These are phyloP conservation scores for Fusarium sp. DNA, from an alignment of 2,329 filamentous ascomycete genomes.

Conservation along the genomic window DNA sequence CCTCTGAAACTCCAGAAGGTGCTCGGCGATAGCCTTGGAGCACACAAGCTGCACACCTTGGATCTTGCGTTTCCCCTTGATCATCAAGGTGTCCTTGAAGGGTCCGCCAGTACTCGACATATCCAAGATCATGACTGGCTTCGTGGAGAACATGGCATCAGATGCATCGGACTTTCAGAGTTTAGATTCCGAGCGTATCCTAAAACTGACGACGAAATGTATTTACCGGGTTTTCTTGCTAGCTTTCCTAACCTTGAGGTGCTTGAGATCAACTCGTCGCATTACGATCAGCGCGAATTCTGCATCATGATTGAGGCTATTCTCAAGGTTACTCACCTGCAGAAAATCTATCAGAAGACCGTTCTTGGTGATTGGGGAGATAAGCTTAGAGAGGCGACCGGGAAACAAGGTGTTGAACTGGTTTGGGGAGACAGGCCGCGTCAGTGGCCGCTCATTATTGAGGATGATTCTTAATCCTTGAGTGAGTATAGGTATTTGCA, in stretches of 20 bases:
- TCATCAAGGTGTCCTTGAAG: constrained; percentile 37
- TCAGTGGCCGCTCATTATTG: constrained; percentile 50
- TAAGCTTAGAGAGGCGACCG: constrained; percentile 41
- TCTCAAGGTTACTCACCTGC: constrained; percentile 49
- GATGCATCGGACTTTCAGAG: constrained; percentile 50
- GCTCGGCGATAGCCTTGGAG: constrained; percentile 44
- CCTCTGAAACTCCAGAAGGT: constrained; percentile 43
- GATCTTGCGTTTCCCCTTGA: constrained; percentile 54
- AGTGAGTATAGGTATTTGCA: neutral
- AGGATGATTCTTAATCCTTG: constrained; percentile 2
- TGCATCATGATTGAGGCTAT: constrained; percentile 48
- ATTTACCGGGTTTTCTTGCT: constrained; percentile 51
- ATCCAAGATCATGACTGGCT: constrained; percentile 53
- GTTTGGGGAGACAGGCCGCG: constrained; percentile 48
- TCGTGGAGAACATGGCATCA: constrained; percentile 50
- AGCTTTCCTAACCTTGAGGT: constrained; percentile 54
- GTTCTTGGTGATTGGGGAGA: constrained; percentile 51
- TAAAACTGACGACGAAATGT: constrained; percentile 46
- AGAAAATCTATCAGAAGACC: constrained; percentile 50
- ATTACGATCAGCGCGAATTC: constrained; percentile 49
- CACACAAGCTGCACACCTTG: constrained; percentile 50
- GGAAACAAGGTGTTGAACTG: constrained; percentile 45
- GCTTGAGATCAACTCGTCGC: constrained; percentile 50
- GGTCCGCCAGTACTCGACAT: constrained; percentile 46
- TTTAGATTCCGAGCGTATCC: constrained; percentile 52